Percentiles rank a stretch among this genome's conserved stretches.
phyloP scores from a whole-genome alignment of 306 rosid species.

The Cajanus cajan region DNA sequence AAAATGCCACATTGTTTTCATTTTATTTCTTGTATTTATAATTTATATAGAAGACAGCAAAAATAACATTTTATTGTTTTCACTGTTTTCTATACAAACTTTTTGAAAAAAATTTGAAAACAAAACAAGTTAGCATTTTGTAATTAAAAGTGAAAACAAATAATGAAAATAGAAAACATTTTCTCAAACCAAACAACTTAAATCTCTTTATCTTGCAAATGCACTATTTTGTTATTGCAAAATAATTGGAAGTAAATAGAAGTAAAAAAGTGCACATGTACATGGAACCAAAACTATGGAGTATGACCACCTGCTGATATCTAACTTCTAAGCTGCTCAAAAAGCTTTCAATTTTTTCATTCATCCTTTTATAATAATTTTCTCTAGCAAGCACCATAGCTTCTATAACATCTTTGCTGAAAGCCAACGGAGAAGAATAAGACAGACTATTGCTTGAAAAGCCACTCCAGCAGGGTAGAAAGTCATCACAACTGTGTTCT shows the following conservation, averaged over 20 bases:
- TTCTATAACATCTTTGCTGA: conserved; percentile 58
- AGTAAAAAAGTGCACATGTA: background rate
- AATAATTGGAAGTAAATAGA: conserved; percentile 7
- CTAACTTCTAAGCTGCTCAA: conserved; percentile 59
- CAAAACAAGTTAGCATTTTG: background rate
- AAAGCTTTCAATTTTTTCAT: conserved; percentile 55
- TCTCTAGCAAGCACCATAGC: conserved; percentile 63
- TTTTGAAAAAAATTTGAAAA: background rate
- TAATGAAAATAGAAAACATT: background rate
- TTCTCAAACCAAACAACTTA: background rate
- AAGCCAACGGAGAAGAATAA: conserved; percentile 59
- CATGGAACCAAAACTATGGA: conserved; percentile 24
- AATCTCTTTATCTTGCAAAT: conserved; percentile 6
- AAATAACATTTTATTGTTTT: background rate
- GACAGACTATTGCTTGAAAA: conserved; percentile 55
- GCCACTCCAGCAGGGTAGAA: conserved; percentile 86
- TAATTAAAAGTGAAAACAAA: background rate
- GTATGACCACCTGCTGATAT: conserved; percentile 64
- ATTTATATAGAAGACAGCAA: background rate
- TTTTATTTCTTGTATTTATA: background rate
- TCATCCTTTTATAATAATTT: conserved; percentile 69
- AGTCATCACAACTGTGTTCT: conserved; percentile 58
- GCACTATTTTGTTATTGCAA: background rate
- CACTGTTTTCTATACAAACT: background rate
- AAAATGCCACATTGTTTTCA: background rate